Evolutionary conservation across 164 flowering plant genomes (phyloP).

Genomic region (Tetracentron sinense): DNA sequence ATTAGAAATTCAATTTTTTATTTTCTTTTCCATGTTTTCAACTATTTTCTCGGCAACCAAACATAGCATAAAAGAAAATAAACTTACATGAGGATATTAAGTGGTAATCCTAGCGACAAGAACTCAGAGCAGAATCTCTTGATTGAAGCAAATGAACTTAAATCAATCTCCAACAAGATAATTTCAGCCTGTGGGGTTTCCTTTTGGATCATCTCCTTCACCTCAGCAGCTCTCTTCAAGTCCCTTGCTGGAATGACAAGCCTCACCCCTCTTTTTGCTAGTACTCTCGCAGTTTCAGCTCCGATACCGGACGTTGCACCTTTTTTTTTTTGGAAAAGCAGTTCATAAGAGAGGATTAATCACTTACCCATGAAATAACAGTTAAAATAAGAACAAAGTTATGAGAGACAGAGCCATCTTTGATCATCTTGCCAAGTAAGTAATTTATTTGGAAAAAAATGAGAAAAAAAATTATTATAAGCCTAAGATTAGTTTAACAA

Average conservation of each 20-base stretch:
- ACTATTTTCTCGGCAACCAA: too few species aligned
- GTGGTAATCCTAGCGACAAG: conserved; percentile 69
- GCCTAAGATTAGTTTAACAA: neutral
- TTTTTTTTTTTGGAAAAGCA: conserved; percentile 13
- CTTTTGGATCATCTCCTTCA: conserved; percentile 52
- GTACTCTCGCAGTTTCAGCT: conserved; percentile 83
- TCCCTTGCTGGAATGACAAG: conserved; percentile 84
- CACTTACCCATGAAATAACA: too few species aligned
- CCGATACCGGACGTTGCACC: conserved; percentile 97
- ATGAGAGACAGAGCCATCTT: too few species aligned
- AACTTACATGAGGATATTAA: conserved; percentile 86
- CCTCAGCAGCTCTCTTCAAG: conserved; percentile 49
- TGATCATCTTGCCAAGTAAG: too few species aligned
- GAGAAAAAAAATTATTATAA: neutral
- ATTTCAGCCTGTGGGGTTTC: conserved; percentile 73
- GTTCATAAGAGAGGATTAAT: conserved; percentile 5
- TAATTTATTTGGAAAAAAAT: conserved; percentile 1
- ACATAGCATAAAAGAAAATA: neutral
- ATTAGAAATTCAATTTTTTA: too few species aligned
- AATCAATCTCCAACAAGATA: conserved; percentile 67
- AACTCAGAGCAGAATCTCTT: conserved; percentile 66
- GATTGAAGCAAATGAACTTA: conserved; percentile 81
- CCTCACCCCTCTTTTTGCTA: conserved; percentile 87
- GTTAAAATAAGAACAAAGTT: too few species aligned
- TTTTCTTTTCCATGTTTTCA: too few species aligned